phyloP scores from a whole-genome alignment of 140 eudicot genomes.

The Anethum foeniculum region DNA sequence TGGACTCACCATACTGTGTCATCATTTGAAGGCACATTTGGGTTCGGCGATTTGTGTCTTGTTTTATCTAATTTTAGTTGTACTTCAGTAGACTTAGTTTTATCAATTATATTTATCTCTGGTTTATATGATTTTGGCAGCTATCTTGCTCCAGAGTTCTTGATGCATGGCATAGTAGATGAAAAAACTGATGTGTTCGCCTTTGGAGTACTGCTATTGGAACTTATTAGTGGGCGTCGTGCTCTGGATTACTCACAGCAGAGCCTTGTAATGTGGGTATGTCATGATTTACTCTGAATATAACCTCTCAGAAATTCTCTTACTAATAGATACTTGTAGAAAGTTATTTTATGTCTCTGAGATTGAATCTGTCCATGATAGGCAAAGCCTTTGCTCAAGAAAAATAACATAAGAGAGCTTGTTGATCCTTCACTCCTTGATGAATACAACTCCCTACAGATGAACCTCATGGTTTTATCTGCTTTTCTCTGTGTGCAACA shows the following conservation, averaged over 20 bases:
- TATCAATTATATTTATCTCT: not conserved
- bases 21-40: conserved; percentile 42
- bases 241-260: conserved; percentile 87
- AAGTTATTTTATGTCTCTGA: not conserved
- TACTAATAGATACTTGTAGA: not conserved
- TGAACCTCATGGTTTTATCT: conserved; percentile 66
- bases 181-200: conserved; percentile 87
- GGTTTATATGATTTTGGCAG: conserved; percentile 27
- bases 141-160: conserved; percentile 88
- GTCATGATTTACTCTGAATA: not conserved
- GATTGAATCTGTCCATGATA: conserved; percentile 16
- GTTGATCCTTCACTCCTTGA: conserved; percentile 55
- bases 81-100: not conserved
- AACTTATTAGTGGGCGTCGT: conserved; percentile 75
- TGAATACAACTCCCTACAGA: conserved; percentile 39
- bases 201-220: conserved; percentile 82
- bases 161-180: conserved; percentile 88
- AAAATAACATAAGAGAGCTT: conserved; percentile 61
- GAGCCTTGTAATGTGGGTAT: conserved; percentile 95
- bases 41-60: conserved; percentile 36
- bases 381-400: conserved; percentile 89
- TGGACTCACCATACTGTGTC: not conserved
- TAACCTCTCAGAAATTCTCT: not conserved
- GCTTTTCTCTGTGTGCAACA: conserved; percentile 73
- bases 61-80: not conserved